Base-by-base conservation (phyloP, 2,329 filamentous ascomycete genomes). In the Alternaria infectoria region DNA sequence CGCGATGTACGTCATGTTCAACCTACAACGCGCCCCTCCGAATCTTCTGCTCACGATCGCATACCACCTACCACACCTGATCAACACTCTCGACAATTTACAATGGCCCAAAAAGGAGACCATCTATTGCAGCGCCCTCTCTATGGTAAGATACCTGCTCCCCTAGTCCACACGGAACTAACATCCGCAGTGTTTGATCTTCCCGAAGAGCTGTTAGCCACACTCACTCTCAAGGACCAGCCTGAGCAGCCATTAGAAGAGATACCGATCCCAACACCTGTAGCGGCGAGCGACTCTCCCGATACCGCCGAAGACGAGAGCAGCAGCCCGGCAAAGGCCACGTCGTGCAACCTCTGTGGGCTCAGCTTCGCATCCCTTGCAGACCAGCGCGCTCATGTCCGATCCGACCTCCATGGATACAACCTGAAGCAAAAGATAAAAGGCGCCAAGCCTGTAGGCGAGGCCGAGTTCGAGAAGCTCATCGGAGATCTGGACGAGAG, bases 341-440 rank as follows among this genome's bases (percentile, higher is more conserved):
- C 92, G 62, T 87, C 93, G 13, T 99, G 96, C 78, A 89, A 90
- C 1, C 85, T 98, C 5, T 99, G 96, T 81, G 84, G 86, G 43
- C 85, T 93, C 40, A 83, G 86, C 6, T 97, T 96, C 73, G 75
- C 85, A 30, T 90, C 86, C 10, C 86, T 97, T 8, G 85, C 89
- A 64, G 95, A 98, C 65, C 95, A 98, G 77, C 88, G 93, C 65
- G 87, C 88, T 62, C 96, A 99, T 80, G 89, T 93, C 61, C 91
- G 92, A 73, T 97, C 95, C 10, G 96, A 99, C 75, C 85, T 96
- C 52, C 96, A 99, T 79, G 88, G 91, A 68, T 99, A 97, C 82
- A 99, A 99, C 77, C 82, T 98, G 65, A 98, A 97, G 81, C 92
- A 95, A 77, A 97, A 93, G 83, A 83, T 97, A 60, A 89, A 93